A percentile compares a stretch with the other conserved stretches of the same genome.
Evolutionary conservation across 208 protist species (phyloP).

Genomic region (Acanthamoeba culbertsoni): DNA sequence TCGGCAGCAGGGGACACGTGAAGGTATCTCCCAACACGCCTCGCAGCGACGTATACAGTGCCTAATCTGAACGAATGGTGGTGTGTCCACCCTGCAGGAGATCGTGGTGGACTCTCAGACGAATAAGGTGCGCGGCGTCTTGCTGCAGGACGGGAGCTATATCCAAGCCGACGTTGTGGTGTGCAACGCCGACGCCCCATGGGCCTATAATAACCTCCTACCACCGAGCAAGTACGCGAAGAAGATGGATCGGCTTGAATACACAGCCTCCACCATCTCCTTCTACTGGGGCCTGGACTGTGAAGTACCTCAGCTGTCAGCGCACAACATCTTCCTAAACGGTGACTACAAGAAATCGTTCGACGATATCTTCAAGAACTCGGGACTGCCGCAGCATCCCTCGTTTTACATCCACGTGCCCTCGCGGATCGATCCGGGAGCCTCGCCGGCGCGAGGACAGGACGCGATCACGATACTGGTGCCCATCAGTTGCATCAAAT

Average conservation of each 20-base stretch:
- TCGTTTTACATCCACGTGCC: conserved; percentile 60
- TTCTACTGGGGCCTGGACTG: conserved; percentile 47
- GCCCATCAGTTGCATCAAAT: conserved; percentile 50
- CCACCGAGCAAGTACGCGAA: background rate
- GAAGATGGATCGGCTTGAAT: conserved; percentile 8
- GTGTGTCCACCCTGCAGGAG: background rate
- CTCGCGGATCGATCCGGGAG: conserved; percentile 40
- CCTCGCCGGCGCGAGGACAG: conserved; percentile 1
- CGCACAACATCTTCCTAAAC: conserved; percentile 60
- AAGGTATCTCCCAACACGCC: background rate
- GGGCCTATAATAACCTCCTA: conserved; percentile 53
- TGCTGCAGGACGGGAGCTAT: conserved; percentile 1
- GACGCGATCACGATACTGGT: conserved; percentile 49
- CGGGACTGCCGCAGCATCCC: conserved; percentile 32
- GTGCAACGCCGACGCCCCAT: conserved; percentile 43
- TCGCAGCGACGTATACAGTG: background rate
- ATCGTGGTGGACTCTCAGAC: background rate
- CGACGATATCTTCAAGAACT: conserved; percentile 60
- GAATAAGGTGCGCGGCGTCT: background rate
- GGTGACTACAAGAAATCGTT: conserved; percentile 60
- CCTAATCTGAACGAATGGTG: background rate
- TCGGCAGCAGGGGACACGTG: background rate
- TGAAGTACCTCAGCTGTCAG: conserved; percentile 16
- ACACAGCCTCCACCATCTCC: conserved; percentile 51
- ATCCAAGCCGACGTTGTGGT: conserved; percentile 56